A percentile compares a stretch with the other conserved stretches of the same genome.
phyloP scores from a whole-genome alignment of 805 yeast genomes.

The Candida sphagnicola region DNA sequence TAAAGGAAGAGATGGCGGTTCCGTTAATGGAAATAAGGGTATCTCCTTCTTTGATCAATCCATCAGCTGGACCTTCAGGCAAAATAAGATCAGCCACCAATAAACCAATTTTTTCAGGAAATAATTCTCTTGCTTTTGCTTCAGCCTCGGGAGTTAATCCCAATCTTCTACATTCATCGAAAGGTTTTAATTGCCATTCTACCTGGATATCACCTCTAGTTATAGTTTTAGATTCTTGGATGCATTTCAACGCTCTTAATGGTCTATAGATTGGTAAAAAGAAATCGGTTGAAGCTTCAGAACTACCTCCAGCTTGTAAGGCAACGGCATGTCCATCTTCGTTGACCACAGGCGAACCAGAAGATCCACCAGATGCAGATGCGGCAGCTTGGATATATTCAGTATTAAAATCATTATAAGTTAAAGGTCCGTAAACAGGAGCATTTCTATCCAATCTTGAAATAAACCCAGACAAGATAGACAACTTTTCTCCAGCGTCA shows the following conservation, averaged over 20 bases:
- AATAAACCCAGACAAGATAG: slow-evolving; percentile 84
- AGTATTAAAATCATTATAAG: slow-evolving; percentile 90
- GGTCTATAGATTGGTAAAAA: slow-evolving; percentile 85
- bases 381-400: slow-evolving; percentile 97
- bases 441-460: slow-evolving; percentile 88
- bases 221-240: slow-evolving; percentile 56
- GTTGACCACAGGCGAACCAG: slow-evolving; percentile 95
- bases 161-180: slow-evolving; percentile 83
- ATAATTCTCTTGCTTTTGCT: slow-evolving; percentile 56
- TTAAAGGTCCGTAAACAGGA: slow-evolving; percentile 84
- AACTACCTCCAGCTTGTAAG: slow-evolving; percentile 89
- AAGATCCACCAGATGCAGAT: slow-evolving; percentile 91
- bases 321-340: slow-evolving; percentile 86
- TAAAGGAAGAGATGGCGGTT: slow-evolving; percentile 59
- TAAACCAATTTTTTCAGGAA: slow-evolving; percentile 75
- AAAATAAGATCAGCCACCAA: slow-evolving; percentile 78
- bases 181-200: slow-evolving; percentile 84
- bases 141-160: slow-evolving; percentile 79
- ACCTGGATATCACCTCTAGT: slow-evolving; percentile 91
- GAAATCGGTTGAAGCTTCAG: slow-evolving; percentile 90
- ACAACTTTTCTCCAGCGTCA: slow-evolving; percentile 92
- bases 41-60: slow-evolving; percentile 77
- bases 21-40: slow-evolving; percentile 72
- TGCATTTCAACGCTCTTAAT: slow-evolving; percentile 70
- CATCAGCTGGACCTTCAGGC: slow-evolving; percentile 83